These are phyloP conservation scores for Raffaelea ambrosiae DNA, from an alignment of 2,329 filamentous ascomycete species.

Conservation along the genomic window DNA sequence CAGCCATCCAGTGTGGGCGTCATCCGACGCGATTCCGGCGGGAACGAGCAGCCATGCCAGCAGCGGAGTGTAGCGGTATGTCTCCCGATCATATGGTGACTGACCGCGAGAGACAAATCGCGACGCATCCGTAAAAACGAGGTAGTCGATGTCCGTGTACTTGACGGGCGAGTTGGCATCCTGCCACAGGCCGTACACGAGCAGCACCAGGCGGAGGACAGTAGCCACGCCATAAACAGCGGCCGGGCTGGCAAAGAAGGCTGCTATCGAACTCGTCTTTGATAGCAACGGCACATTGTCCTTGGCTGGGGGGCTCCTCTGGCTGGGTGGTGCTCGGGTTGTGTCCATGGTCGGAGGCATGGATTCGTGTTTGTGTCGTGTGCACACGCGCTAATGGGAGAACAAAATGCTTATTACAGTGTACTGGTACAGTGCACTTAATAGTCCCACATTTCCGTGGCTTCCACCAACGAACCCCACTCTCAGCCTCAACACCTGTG, in stretches of 20 bases:
- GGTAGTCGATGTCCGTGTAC: constrained; percentile 98
- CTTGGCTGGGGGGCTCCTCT: too few relatives aligned
- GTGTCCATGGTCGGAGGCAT: too few relatives aligned
- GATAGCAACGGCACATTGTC: not conserved
- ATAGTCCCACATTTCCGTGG: too few relatives aligned
- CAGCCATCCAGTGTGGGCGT: constrained; percentile 13
- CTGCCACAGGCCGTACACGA: constrained; percentile 87
- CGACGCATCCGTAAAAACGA: constrained; percentile 93
- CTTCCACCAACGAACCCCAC: too few relatives aligned
- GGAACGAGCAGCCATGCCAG: constrained; percentile 87
- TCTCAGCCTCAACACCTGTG: too few relatives aligned
- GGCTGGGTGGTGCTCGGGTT: too few relatives aligned
- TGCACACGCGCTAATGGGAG: too few relatives aligned
- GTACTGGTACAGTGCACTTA: too few relatives aligned
- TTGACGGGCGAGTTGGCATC: constrained; percentile 87
- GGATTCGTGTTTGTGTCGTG: too few relatives aligned
- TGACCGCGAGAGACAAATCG: constrained; percentile 56
- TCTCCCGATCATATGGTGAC: constrained; percentile 82
- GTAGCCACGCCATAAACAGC: constrained; percentile 50
- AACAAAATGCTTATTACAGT: too few relatives aligned
- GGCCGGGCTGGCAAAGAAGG: constrained; percentile 27
- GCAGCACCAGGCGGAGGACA: constrained; percentile 60
- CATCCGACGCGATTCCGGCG: constrained; percentile 49
- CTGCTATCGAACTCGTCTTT: constrained; percentile 8
- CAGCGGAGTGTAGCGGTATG: constrained; percentile 93